Evolutionary conservation across 2,329 filamentous ascomycete species (phyloP), one percentile per base, ranked within the genome.

Genomic region (Sordariomycetes sp.): DNA sequence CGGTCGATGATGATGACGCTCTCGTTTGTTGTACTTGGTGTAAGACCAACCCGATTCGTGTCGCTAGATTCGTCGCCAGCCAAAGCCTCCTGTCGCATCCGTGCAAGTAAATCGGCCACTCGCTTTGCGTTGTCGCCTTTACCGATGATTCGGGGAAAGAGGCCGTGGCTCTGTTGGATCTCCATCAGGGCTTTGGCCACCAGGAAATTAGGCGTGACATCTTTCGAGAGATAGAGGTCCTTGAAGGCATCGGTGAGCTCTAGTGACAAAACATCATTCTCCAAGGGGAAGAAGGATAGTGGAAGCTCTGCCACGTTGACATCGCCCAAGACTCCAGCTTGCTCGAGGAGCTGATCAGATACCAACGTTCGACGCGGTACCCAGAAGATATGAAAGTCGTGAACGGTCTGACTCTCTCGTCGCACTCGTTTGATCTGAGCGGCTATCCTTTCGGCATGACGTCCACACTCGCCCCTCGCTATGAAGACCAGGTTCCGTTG

Each of bases 321-420:
- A 55, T 98, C 92, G 38, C 92, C 93, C 32, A 95, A 71, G 11
- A 98, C 86, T 18, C 90, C 92, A 25, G 86, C 82, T 52, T 94
- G 87, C 58, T 98, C 92, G 25, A 98, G 70, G 32, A 96, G 74
- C 53, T 87, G 81, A 55, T 96, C 87, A 46, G 86, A 92, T 35
- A 96, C 82, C 35, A 94, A 68, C 4, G 92, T 96, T 41, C 92
- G 82, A 38, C 92, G 79, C 6, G 93, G 90, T 27, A 94, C 84
- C 85, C 92, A 96, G 54, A 95, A 90, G 47, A 98, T 82, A 42
- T 88, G 90, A 54, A 96, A 94, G 48, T 98, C 90, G 72, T 98
- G 92, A 45, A 87, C 85, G 30, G 81, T 85, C 50, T 86, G 82
- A 53, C 83, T 88, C 57, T 92, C 86, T 50, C 82, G 82, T 49